Percentiles rank a stretch among this genome's conserved stretches.
phyloP scores from a whole-genome alignment of 2,329 filamentous ascomycete genomes.

The Thelonectria blattea region DNA sequence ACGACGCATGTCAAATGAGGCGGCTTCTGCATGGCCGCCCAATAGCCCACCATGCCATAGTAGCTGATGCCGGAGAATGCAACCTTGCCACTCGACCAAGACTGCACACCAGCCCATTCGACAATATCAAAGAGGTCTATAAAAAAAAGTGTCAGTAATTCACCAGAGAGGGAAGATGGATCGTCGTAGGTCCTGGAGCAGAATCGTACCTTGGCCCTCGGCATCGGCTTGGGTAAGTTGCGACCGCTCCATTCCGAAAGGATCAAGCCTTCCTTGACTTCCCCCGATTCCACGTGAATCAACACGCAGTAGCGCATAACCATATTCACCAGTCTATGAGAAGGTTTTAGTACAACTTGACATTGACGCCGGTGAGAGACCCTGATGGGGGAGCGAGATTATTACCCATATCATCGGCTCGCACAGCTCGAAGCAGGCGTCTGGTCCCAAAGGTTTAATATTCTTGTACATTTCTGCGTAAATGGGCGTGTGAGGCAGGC shows the following conservation, averaged over 20 bases:
- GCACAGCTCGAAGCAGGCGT: conserved; percentile 7
- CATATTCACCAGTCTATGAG: conserved; percentile 6
- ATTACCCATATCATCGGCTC: conserved; percentile 16
- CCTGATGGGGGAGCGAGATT: too few species aligned
- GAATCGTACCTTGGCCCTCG: conserved; percentile 6
- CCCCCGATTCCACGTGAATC: conserved; percentile 14
- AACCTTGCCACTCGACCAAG: conserved; percentile 10
- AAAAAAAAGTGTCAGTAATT: too few species aligned
- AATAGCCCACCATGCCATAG: conserved; percentile 13
- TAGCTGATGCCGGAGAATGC: conserved; percentile 13
- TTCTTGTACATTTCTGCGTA: conserved; percentile 13
- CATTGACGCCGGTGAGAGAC: too few species aligned
- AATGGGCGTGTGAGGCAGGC: conserved; percentile 9
- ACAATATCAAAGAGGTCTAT: conserved; percentile 14
- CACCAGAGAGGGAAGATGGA: too few species aligned
- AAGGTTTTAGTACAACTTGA: background rate
- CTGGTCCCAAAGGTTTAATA: conserved; percentile 10
- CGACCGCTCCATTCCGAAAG: conserved; percentile 7
- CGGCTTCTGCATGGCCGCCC: conserved; percentile 10
- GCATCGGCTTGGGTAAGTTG: conserved; percentile 2
- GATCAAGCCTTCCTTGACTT: conserved; percentile 13
- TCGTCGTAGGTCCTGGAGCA: background rate
- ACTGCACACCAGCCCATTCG: conserved; percentile 11
- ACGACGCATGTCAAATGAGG: conserved; percentile 10
- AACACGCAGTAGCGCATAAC: conserved; percentile 14